Base-by-base conservation (phyloP, 2,329 filamentous ascomycete species). In the Emmonsiellopsis sp. region DNA sequence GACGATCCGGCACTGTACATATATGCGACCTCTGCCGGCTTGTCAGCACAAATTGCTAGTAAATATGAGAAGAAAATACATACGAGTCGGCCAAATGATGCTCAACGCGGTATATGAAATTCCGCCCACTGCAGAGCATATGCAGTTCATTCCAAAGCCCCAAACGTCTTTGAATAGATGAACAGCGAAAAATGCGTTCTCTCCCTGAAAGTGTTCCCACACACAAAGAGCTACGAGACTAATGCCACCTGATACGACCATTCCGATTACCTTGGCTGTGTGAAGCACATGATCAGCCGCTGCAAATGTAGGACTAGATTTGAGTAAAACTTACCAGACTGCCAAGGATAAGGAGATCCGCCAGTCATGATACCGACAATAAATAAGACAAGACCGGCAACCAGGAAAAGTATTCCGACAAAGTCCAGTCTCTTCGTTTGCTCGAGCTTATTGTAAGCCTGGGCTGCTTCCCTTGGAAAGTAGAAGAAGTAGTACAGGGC, bases 361-460 rank as follows among this genome's bases (percentile, higher is more conserved):
- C 57, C 57, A 49, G 55, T 58, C 41, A 47, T 49, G 11, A 59
- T 50, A 11, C 57, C 57, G 26, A 59, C 16, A 40, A 59, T 51
- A 45, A 59, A 59, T 5, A 50, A 40, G n/a, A 54, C 57, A 13
- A 59, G 40, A 9, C 57, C 57, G 13, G 54, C 57, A 43, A 45
- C 51, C 35, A 56, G 55, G 13, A 59, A 46, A 7, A 59, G 37
- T 16, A 59, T 37, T 26, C 56, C 57, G 15, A 58, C 44, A 50
- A 58, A 59, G 47, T 59, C 57, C 13, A 59, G 52, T 20, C 56
- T 54, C 15, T 51, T 40, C 38, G 57, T 52, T 44, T 59, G 57
- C 51, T 59, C 53, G 16, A 26, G 45, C n/a, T 51, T 51, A n/a
- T 51, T 51, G 15, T 26, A 51, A 8, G 15, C 37, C 37, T 26